Evolutionary conservation across 192 early-diverging fungal genomes (phyloP).

Genomic region (Podila epigama): DNA sequence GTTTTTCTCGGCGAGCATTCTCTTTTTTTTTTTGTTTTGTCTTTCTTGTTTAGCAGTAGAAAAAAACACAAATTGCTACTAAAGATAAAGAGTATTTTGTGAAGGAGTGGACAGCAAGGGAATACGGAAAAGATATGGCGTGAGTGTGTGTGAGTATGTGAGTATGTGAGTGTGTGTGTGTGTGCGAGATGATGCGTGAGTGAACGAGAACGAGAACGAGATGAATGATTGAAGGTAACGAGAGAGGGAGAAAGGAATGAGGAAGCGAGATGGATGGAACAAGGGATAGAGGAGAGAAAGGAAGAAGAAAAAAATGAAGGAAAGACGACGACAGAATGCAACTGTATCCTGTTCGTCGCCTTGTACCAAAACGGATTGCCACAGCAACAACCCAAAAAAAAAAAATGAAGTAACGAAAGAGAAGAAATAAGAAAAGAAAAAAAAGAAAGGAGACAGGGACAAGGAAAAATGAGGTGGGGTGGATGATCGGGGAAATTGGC

Average conservation of each 20-base stretch:
- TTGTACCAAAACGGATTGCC: too few relatives aligned
- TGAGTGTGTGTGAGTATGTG: not conserved
- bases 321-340: not conserved
- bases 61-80: too few relatives aligned
- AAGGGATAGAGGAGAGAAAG: not conserved
- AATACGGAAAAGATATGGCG: too few relatives aligned
- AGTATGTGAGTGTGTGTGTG: not conserved
- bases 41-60: too few relatives aligned
- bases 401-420: not conserved
- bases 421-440: not conserved
- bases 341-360: too few relatives aligned
- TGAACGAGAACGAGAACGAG: constrained; percentile 1
- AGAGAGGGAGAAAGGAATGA: not conserved
- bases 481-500: too few relatives aligned
- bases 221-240: not conserved
- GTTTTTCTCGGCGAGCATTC: too few relatives aligned
- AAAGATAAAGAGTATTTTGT: too few relatives aligned
- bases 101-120: too few relatives aligned
- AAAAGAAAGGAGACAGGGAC: not conserved
- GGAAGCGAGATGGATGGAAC: not conserved
- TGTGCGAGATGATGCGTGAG: not conserved
- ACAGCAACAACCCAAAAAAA: not conserved
- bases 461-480: too few relatives aligned
- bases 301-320: not conserved
- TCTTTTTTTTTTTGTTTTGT: too few relatives aligned